Base-by-base conservation (phyloP, 169 alveolate genomes). In the Amoebophrya sp. region DNA sequence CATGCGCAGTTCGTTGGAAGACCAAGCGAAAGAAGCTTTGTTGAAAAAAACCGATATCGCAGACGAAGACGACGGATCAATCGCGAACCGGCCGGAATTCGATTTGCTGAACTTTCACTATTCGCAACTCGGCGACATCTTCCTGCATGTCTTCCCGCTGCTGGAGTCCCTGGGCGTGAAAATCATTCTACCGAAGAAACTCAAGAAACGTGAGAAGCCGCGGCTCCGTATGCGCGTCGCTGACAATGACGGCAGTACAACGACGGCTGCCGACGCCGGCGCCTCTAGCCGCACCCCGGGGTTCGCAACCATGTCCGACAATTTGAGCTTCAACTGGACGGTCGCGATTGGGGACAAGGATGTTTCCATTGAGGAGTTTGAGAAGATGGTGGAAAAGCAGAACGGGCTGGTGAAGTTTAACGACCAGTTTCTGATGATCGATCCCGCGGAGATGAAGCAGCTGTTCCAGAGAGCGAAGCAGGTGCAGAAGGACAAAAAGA, bases 121-220 rank as follows among this genome's bases (percentile, higher is more conserved):
- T 25, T 66, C 83, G 38, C 83, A 66, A 25, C 18, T 66, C 10
- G 35, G 35, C 35, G 83, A 66, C 83, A 66, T 66, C 83, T 66
- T 66, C 32, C 29, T 66, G 7, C 35, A 25, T 0, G 83, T n/a
- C 1, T 66, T 66, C 35, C 83, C 83, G 83, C 83, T 66, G 35
- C 83, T 66, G 35, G 83, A 66, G 35, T 66, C 83, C 0, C 83
- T 66, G 83, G 83, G 83, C 35, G 83, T 66, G 83, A 66, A 66
- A 25, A 66, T 66, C 35, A n/a, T 66, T 66, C 83, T 66, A 0
- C 83, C 83, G 83, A 66, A 66, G 83, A 3, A 7, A 25, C 32
- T 66, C 32, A 18, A n/a, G 10, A 66, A 66, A 47, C 7, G 18
- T 12, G 35, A 2, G 83, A 2, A 1, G 35, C 83, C 83, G 83